Evolutionary conservation across 805 yeast genomes (phyloP).

Genomic region (Sugiyamaella valdiviana): DNA sequence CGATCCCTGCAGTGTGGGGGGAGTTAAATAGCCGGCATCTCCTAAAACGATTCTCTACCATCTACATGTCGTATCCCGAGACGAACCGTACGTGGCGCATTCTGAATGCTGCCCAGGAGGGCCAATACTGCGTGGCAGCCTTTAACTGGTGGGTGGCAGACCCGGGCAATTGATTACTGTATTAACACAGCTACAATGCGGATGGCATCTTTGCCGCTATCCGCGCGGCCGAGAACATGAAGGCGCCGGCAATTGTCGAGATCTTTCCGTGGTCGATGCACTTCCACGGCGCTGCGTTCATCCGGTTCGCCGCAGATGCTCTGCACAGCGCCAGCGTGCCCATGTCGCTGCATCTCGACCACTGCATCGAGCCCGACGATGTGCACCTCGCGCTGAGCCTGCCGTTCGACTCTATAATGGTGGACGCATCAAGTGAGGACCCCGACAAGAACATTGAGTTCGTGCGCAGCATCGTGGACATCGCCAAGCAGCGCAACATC

Average conservation of each 20-base stretch:
- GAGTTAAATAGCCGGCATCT: neutral
- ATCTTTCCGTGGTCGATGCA: constrained; percentile 37
- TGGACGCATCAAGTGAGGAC: constrained; percentile 36
- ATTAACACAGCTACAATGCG: constrained; percentile 25
- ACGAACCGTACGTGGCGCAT: constrained; percentile 30
- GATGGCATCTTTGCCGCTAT: constrained; percentile 35
- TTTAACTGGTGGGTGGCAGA: constrained; percentile 25
- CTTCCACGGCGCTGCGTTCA: constrained; percentile 30
- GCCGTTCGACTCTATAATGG: constrained; percentile 38
- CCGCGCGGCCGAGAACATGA: constrained; percentile 33
- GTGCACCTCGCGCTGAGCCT: constrained; percentile 31
- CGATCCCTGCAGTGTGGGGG: constrained; percentile 1
- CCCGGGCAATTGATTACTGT: neutral
- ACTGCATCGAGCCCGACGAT: constrained; percentile 32
- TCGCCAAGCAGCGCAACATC: constrained; percentile 28
- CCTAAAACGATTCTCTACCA: neutral
- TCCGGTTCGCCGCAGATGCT: constrained; percentile 26
- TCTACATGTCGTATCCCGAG: constrained; percentile 13
- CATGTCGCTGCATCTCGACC: constrained; percentile 35
- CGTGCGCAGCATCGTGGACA: constrained; percentile 30
- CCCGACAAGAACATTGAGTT: constrained; percentile 31
- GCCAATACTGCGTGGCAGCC: constrained; percentile 33
- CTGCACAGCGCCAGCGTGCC: constrained; percentile 33
- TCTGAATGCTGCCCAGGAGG: constrained; percentile 30
- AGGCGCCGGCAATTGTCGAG: constrained; percentile 33